Evolutionary conservation across 495 filamentous ascomycete species (phyloP).

Genomic region (Thozetella sp.): DNA sequence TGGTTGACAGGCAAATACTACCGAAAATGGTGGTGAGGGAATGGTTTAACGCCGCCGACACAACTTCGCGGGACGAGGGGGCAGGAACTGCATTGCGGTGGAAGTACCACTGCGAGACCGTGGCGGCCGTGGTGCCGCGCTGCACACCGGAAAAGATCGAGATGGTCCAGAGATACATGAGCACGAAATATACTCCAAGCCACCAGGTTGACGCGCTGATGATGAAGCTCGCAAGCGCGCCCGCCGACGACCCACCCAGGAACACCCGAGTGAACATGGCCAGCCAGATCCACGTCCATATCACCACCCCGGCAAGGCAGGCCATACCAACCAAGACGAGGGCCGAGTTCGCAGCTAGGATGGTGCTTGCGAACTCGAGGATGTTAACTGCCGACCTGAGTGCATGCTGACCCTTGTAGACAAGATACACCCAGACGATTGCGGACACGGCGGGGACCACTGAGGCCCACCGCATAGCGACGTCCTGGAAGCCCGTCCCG

Average conservation of each 20-base stretch:
- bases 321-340: constrained; percentile 81
- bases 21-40: constrained; percentile 87
- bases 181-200: constrained; percentile 83
- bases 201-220: constrained; percentile 89
- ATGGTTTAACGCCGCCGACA: constrained; percentile 79
- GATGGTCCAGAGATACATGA: constrained; percentile 95
- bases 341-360: constrained; percentile 82
- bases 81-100: constrained; percentile 83
- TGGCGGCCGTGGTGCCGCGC: constrained; percentile 88
- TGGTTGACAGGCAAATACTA: constrained; percentile 83
- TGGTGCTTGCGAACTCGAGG: constrained; percentile 86
- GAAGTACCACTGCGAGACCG: constrained; percentile 98
- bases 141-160: constrained; percentile 84
- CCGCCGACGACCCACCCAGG: constrained; percentile 76
- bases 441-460: constrained; percentile 74
- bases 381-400: constrained; percentile 80
- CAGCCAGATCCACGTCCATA: constrained; percentile 96
- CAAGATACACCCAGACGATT: constrained; percentile 78
- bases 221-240: constrained; percentile 62
- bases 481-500: constrained; percentile 77
- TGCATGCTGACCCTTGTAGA: constrained; percentile 77
- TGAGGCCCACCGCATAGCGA: constrained; percentile 85
- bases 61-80: constrained; percentile 73
- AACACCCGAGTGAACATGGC: constrained; percentile 96
- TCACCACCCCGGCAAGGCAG: constrained; percentile 72